Evolutionary conservation across 495 filamentous ascomycete genomes (phyloP), one percentile per base, ranked within the genome.

Genomic region (Patellaria atrata): DNA sequence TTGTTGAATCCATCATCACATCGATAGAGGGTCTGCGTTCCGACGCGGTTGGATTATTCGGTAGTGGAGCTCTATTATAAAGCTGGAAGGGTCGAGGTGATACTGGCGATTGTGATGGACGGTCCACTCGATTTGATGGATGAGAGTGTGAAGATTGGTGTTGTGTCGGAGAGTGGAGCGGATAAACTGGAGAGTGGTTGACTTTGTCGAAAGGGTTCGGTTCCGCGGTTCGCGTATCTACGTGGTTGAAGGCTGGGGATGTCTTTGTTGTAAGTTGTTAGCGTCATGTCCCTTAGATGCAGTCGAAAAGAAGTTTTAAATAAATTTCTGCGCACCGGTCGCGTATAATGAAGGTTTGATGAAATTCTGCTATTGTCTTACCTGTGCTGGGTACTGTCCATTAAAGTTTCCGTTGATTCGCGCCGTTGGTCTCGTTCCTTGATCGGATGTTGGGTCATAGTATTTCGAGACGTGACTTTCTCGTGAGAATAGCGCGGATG

Each of bases 361-460:
- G 27, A 12, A 30, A 7, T 12, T 14, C 9, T 11, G 17, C 5
- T n/a, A n/a, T n/a, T n/a, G n/a, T 23, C 50, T 30, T 50, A 61
- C 55, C 54, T 56, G 55, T 12, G 45, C 27, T 23, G 62, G 55
- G 27, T 60, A 64, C 12, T 46, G 47, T 23, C 37, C 38, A 12
- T 47, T 45, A 35, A 56, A 59, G 15, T 41, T 44, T 21, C 50
- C 44, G 23, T 46, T 47, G 25, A 38, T 47, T 44, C 46, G 45
- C 20, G 35, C 40, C 44, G 44, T 9, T 35, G 39, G 38, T 17
- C 50, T 33, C 28, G 56, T 42, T 22, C 52, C 53, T 30, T 56
- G 50, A 33, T 64, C 61, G 9, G 53, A 52, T 8, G 61, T 60
- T 18, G 64, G 63, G 38, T 68, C 63, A 41, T 67, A 68, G 50